A percentile compares a stretch with the other conserved stretches of the same genome.
Conservation (phyloP, 2,329 filamentous ascomycete genomes). For the Falciphora oryzae region DNA sequence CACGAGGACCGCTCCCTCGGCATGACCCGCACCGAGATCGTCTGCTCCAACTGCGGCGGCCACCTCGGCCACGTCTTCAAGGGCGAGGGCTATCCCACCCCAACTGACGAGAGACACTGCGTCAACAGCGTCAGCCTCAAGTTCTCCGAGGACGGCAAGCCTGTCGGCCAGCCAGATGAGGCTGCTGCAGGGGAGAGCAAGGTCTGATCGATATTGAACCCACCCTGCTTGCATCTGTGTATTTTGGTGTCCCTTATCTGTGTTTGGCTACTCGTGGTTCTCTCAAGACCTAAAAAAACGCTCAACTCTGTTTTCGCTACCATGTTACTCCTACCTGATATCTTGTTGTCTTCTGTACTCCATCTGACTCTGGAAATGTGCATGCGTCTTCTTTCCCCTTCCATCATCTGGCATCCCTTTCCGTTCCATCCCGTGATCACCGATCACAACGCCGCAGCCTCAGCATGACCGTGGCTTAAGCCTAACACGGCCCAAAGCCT, state of each 20-base stretch:
- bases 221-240: background rate
- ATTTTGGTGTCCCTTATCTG: background rate
- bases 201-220: background rate
- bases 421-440: background rate
- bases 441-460: background rate
- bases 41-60: conserved; percentile 90
- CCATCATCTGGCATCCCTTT: background rate
- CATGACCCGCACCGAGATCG: conserved; percentile 86
- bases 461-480: background rate
- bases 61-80: conserved; percentile 90
- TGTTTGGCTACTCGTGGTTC: background rate
- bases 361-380: background rate
- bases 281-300: background rate
- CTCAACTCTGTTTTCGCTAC: background rate
- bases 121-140: conserved; percentile 90
- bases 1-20: conserved; percentile 72
- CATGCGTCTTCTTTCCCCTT: background rate
- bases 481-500: background rate
- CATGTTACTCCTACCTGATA: background rate
- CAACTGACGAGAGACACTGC: conserved; percentile 94
- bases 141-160: conserved; percentile 64
- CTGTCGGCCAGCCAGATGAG: conserved; percentile 21
- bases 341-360: background rate
- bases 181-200: conserved; percentile 4
- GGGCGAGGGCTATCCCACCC: conserved; percentile 75